A percentile compares a stretch with the other conserved stretches of the same genome.
Conservation (phyloP, 179 eudicot genomes). For the Drosera spatulata region DNA sequence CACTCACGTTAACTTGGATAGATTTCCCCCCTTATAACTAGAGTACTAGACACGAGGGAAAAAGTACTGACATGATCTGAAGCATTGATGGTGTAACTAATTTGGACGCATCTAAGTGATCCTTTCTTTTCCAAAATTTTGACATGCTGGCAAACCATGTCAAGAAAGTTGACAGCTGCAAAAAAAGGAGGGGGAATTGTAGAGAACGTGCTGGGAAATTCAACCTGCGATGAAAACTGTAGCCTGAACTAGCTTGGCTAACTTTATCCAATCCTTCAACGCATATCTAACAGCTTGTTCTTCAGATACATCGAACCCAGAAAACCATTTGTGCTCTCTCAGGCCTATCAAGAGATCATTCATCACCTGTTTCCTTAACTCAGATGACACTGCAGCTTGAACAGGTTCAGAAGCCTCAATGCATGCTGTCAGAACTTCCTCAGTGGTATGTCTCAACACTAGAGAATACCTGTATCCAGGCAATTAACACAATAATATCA, state of each 20-base stretch:
- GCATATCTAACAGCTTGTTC: conserved; percentile 62
- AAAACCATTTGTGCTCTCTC: conserved; percentile 51
- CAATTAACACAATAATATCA: neutral
- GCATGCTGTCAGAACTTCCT: conserved; percentile 84
- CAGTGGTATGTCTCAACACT: conserved; percentile 86
- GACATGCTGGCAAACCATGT: no score
- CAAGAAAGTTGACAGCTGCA: no score
- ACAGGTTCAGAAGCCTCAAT: conserved; percentile 57
- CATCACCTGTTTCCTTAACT: conserved; percentile 56
- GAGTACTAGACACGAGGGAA: no score
- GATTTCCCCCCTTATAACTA: no score
- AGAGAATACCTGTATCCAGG: conserved; percentile 9
- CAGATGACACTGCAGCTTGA: conserved; percentile 60
- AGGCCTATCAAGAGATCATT: conserved; percentile 52
- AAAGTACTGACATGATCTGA: no score
- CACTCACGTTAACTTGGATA: no score
- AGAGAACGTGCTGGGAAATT: no score
- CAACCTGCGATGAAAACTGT: conserved; percentile 69
- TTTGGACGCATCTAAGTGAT: no score
- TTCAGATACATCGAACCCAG: conserved; percentile 75
- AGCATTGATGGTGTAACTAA: no score
- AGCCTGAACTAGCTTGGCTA: conserved; percentile 61
- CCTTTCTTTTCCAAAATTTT: no score
- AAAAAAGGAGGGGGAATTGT: no score
- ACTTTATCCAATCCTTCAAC: conserved; percentile 57